A percentile compares a stretch with the other conserved stretches of the same genome.
Conservation (phyloP, 2,329 filamentous ascomycete genomes). For the Ceratocystis cacaofunesta region DNA sequence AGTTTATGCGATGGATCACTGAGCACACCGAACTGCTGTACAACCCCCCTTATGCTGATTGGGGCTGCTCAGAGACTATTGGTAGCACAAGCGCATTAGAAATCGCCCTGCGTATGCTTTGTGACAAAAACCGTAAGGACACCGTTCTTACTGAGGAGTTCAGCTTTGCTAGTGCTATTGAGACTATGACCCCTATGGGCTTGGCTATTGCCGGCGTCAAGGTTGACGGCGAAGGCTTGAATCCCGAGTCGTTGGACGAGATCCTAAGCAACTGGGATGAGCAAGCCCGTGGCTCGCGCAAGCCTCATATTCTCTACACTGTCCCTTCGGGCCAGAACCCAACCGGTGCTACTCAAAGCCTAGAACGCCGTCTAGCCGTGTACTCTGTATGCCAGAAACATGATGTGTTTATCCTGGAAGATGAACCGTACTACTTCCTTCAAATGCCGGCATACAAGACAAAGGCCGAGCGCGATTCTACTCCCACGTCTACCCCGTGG, state of each 20-base stretch:
- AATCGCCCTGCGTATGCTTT: constrained; percentile 69
- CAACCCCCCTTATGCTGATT: constrained; percentile 76
- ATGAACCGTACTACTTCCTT: constrained; percentile 89
- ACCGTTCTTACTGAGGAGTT: constrained; percentile 78
- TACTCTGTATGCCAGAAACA: constrained; percentile 72
- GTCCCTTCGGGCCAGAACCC: constrained; percentile 76
- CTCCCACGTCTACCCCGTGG: constrained; percentile 37
- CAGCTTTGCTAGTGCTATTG: constrained; percentile 62
- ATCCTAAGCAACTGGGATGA: constrained; percentile 37
- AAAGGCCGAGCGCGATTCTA: constrained; percentile 44
- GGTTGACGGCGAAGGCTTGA: constrained; percentile 39
- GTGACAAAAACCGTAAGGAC: constrained; percentile 53
- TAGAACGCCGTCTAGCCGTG: constrained; percentile 51
- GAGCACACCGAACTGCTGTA: constrained; percentile 92
- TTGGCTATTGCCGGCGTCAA: constrained; percentile 35
- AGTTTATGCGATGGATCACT: constrained; percentile 77
- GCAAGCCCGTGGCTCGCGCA: constrained; percentile 29
- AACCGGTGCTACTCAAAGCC: constrained; percentile 67
- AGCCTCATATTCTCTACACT: constrained; percentile 43
- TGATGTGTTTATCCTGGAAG: constrained; percentile 75
- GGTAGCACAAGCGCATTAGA: constrained; percentile 81
- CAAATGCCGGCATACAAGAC: constrained; percentile 68
- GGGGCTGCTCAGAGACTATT: constrained; percentile 68
- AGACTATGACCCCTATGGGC: constrained; percentile 41
- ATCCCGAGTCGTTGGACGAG: constrained; percentile 37